Evolutionary conservation across 2,329 filamentous ascomycete genomes (phyloP), one percentile per base, ranked within the genome.

Genomic region (Colletotrichum spinosum): DNA sequence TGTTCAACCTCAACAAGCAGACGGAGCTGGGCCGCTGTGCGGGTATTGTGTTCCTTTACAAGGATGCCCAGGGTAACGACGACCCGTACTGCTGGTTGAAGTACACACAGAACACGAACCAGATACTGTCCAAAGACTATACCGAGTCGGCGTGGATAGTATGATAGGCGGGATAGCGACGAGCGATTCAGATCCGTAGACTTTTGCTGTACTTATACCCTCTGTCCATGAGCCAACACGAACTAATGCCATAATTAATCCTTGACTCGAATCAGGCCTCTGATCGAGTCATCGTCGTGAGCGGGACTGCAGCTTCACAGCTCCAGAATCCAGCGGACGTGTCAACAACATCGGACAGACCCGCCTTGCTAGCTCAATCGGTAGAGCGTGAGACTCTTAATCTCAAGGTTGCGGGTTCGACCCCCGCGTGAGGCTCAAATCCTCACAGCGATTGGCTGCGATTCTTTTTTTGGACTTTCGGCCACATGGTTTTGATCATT

Each of bases 361-460:
- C 58, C 62, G 62, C 62, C 62, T 65, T 65, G 84, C 82, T 88
- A 88, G 86, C 86, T 88, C 86, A 88, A 88, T 88, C 85, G 85
- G 86, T 89, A 90, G 88, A 90, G 87, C 87, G 87, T 90, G 83
- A 88, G 88, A 89, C 88, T 90, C 88, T 86, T 86, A 86, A 84
- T 84, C 83, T 84, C 80, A 83, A 67, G 65, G 65, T 67, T 67
- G 57, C 61, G 61, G 65, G 68, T 70, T 70, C 67, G 68, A 70
- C 68, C 68, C 69, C 68, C 69, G 68, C 69, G 67, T 70, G 68
- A 69, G 69, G 69, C 69, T 70, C 68, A 70, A 70, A 61, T 65
- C 62, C 62, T 65, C 51, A 61, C 62, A 51, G 58, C 51, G 57
- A 61, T 61, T 61, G 62, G 46, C 46, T 49, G 46, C 46, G 13